A percentile compares a stretch with the other conserved stretches of the same genome.
Evolutionary conservation across 345 rosid species (phyloP).

Genomic region (Firmiana major): DNA sequence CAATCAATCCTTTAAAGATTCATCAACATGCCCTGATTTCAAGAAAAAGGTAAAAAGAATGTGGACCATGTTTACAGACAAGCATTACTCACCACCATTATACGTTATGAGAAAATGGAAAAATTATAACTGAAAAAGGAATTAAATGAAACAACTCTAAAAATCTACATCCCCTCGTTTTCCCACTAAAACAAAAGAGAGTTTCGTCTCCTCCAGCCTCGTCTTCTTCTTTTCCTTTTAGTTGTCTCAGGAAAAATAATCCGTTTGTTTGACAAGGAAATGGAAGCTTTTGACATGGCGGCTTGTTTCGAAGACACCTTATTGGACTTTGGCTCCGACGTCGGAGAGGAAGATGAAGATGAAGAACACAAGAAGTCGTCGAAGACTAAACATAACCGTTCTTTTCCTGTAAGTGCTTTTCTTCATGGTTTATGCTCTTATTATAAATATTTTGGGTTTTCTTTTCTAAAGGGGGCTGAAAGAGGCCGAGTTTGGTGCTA

Average conservation of each 20-base stretch:
- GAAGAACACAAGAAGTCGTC: slow-evolving; percentile 19
- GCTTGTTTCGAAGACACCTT: slow-evolving; percentile 36
- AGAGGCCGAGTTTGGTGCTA: slow-evolving; percentile 24
- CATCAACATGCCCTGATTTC: neutral
- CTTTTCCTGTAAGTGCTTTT: slow-evolving; percentile 36
- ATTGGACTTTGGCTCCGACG: slow-evolving; percentile 40
- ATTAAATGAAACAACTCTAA: neutral
- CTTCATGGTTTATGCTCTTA: neutral
- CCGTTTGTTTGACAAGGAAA: slow-evolving; percentile 1
- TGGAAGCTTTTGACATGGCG: slow-evolving; percentile 37
- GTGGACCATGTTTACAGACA: neutral
- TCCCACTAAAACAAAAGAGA: neutral
- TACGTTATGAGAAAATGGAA: neutral
- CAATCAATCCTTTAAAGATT: neutral
- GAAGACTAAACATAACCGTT: slow-evolving; percentile 8
- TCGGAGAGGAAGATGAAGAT: slow-evolving; percentile 39
- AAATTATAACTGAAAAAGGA: neutral
- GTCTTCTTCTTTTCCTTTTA: neutral
- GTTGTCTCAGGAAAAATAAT: neutral
- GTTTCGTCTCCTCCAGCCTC: neutral
- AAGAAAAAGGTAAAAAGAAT: neutral
- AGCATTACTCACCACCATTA: neutral
- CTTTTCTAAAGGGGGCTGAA: neutral
- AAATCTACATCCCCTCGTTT: neutral
- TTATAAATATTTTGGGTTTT: neutral